Percentiles rank a stretch among this genome's conserved stretches.
These are phyloP conservation scores for Aspergillus persii DNA, from an alignment of 2,329 filamentous ascomycete species.

Conservation along the genomic window DNA sequence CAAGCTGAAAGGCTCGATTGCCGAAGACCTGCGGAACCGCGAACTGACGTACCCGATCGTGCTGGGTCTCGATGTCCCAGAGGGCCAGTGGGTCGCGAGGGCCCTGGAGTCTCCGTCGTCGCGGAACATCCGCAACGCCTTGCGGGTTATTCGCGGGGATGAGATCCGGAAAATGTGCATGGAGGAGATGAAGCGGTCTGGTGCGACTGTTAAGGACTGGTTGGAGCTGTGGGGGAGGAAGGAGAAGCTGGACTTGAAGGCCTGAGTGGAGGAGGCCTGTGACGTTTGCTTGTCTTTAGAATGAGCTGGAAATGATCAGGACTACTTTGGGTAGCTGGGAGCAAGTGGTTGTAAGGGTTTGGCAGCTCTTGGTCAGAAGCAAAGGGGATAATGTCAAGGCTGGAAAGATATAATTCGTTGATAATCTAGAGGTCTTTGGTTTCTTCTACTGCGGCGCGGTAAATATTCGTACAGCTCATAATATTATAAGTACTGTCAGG, in stretches of 20 bases:
- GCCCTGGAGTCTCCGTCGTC: constrained; percentile 15
- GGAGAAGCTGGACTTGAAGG: constrained; percentile 20
- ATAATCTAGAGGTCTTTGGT: too few species aligned
- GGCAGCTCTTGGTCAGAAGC: too few species aligned
- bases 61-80: constrained; percentile 15
- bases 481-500: too few species aligned
- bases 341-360: too few species aligned
- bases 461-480: too few species aligned
- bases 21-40: constrained; percentile 21
- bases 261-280: too few species aligned
- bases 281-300: too few species aligned
- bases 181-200: constrained; percentile 13
- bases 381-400: too few species aligned
- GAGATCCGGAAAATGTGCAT: constrained; percentile 13
- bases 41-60: constrained; percentile 21
- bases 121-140: constrained; percentile 16
- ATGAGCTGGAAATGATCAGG: too few species aligned
- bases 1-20: constrained; percentile 17
- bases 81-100: constrained; percentile 15
- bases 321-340: too few species aligned
- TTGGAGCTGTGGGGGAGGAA: constrained; percentile 27
- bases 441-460: too few species aligned
- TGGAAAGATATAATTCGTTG: too few species aligned
- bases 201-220: constrained; percentile 15
- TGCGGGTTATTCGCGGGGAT: constrained; percentile 16